phyloP scores from a whole-genome alignment of 2,329 filamentous ascomycete species.

The Aspergillus arachidicola region DNA sequence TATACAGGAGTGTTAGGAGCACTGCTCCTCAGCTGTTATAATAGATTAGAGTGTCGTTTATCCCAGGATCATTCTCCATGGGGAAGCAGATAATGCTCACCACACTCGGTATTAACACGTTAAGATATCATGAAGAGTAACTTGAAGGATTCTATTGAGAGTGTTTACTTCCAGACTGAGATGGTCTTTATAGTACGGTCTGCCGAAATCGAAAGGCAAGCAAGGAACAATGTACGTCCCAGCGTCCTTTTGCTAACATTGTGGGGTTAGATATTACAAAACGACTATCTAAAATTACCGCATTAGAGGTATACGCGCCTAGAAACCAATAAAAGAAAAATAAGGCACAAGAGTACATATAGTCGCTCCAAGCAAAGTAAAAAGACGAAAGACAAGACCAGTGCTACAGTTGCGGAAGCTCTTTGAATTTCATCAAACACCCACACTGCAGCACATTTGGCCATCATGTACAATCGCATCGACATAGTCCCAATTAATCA shows the following conservation, averaged over 20 bases:
- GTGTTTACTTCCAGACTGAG: too few species aligned
- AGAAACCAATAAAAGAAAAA: background rate
- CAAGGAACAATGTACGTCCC: background rate
- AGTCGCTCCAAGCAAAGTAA: background rate
- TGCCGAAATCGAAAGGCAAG: background rate
- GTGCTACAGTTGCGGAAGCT: background rate
- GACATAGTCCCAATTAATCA: background rate
- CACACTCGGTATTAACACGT: background rate
- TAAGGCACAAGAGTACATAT: background rate
- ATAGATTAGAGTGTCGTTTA: background rate
- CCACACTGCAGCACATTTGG: background rate
- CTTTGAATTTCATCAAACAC: constrained; percentile 2
- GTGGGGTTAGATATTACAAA: background rate
- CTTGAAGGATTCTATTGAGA: background rate
- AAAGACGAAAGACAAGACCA: background rate
- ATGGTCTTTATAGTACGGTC: too few species aligned
- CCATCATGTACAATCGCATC: background rate
- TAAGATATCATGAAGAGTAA: background rate
- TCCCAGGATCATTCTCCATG: background rate
- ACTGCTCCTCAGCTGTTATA: too few species aligned
- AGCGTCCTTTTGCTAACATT: background rate
- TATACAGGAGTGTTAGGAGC: too few species aligned
- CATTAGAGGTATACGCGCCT: background rate
- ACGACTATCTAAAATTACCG: background rate
- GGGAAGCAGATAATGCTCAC: background rate